Evolutionary conservation across 257 asterid species (phyloP).

Genomic region (Jacaranda copaia): DNA sequence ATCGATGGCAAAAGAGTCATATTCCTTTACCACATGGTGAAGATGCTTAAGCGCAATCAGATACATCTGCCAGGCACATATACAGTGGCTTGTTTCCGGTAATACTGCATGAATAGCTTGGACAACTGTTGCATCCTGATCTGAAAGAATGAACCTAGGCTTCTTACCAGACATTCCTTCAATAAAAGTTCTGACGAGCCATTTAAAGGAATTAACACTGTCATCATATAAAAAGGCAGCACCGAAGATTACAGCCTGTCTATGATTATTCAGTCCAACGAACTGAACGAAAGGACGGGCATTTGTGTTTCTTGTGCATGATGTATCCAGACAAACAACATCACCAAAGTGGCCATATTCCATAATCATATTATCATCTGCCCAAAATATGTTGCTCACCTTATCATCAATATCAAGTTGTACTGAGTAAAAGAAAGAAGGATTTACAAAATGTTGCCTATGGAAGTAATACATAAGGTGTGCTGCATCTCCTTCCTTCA

Average conservation of each 20-base stretch:
- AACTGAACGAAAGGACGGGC: constrained; percentile 61
- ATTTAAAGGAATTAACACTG: constrained; percentile 57
- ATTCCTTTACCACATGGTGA: constrained; percentile 49
- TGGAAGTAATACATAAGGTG: constrained; percentile 59
- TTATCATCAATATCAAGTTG: constrained; percentile 65
- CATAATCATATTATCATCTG: constrained; percentile 61
- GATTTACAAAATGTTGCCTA: constrained; percentile 62
- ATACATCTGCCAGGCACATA: constrained; percentile 67
- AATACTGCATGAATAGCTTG: constrained; percentile 67
- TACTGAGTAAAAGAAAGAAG: constrained; percentile 57
- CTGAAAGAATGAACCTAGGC: constrained; percentile 64
- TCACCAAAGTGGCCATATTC: constrained; percentile 66
- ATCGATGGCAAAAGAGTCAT: constrained; percentile 48
- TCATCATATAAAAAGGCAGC: constrained; percentile 70
- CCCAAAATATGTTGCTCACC: constrained; percentile 71
- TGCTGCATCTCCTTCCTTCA: constrained; percentile 68
- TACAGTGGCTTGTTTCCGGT: constrained; percentile 62
- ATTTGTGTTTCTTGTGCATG: constrained; percentile 48
- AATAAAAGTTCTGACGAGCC: constrained; percentile 63
- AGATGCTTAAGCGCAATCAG: constrained; percentile 64
- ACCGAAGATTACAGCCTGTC: constrained; percentile 59
- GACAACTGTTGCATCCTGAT: constrained; percentile 66
- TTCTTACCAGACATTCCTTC: constrained; percentile 58
- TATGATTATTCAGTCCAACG: constrained; percentile 61
- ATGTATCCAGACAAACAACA: constrained; percentile 66